Evolutionary conservation across 805 yeast species (phyloP), one percentile per base, ranked within the genome.

Genomic region (Kluyveromyces dobzhanskii): DNA sequence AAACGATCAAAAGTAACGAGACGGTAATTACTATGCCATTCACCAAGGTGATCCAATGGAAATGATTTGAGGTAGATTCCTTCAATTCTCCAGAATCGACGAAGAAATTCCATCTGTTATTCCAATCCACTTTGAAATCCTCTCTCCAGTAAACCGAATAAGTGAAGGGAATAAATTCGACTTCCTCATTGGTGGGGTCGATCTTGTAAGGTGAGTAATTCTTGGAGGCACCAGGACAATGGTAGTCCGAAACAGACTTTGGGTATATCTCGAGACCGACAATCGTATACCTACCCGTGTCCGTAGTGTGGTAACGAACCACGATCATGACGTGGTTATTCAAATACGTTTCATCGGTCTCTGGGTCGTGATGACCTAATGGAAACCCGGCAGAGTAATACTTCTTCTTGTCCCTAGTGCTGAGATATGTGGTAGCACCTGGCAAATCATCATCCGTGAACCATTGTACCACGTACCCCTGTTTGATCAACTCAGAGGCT

Each of bases 261-360:
- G 95, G 95, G 54, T 86, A 86, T 11, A 85, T 84, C 61, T 86
- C 96, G 49, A 87, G 83, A 0, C 95, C 96, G 14, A 86, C 94
- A 49, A 86, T 84, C 3, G 84, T 69, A 46, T 70, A 66, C 36
- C 62, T 58, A 13, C 62, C 60, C 24, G 66, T 62, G 53, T 66
- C 58, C 43, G 71, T 66, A 36, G 64, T 63, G 48, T 85, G 81
- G 62, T 76, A 83, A 51, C 95, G 70, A 31, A 86, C 69, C 11
- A 87, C 90, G 39, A 86, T 51, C 80, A 81, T 81, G 8, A 82
- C 77, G 56, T 87, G 95, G 55, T 85, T 86, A 59, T 87, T 76
- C 23, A 86, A 45, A 53, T 75, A 82, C 4, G 78, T 65, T 35
- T 71, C 71, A n/a, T 69, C 79, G 1, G 59, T 51, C 3, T 49